Conservation (phyloP, 192 early-diverging fungal genomes). For the Haplosporangium gracile region DNA sequence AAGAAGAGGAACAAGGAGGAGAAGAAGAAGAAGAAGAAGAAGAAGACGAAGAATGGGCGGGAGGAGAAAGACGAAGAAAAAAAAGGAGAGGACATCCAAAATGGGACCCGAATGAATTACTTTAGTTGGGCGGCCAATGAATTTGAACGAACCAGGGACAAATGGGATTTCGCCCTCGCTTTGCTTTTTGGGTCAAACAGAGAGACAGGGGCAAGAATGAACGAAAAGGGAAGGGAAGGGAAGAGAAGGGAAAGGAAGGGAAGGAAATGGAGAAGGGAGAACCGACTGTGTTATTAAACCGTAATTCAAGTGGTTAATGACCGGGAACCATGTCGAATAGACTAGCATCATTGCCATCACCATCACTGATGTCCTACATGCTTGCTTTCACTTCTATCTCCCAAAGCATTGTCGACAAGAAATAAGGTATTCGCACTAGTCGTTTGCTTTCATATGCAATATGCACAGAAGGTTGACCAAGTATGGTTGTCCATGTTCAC, state of each 20-base stretch:
- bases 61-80: not conserved
- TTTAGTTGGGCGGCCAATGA: not conserved
- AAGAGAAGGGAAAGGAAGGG: not conserved
- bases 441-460: not conserved
- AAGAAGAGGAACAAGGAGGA: not conserved
- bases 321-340: not conserved
- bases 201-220: not conserved
- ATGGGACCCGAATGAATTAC: not conserved
- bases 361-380: no score
- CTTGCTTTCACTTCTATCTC: not conserved
- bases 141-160: not conserved
- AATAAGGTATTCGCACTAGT: conserved; percentile 3
- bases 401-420: not conserved
- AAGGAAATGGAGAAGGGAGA: no score
- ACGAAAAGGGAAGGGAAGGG: not conserved
- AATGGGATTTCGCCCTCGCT: conserved; percentile 4
- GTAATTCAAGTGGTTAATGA: no score
- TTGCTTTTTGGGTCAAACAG: not conserved
- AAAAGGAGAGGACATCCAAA: conserved; percentile 8
- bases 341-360: not conserved
- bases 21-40: conserved; percentile 3
- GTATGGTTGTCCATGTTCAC: not conserved
- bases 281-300: no score
- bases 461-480: not conserved
- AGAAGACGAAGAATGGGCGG: not conserved